Evolutionary conservation across 2,329 filamentous ascomycete species (phyloP), one percentile per base, ranked within the genome.

Genomic region (Thyridium curvatum): DNA sequence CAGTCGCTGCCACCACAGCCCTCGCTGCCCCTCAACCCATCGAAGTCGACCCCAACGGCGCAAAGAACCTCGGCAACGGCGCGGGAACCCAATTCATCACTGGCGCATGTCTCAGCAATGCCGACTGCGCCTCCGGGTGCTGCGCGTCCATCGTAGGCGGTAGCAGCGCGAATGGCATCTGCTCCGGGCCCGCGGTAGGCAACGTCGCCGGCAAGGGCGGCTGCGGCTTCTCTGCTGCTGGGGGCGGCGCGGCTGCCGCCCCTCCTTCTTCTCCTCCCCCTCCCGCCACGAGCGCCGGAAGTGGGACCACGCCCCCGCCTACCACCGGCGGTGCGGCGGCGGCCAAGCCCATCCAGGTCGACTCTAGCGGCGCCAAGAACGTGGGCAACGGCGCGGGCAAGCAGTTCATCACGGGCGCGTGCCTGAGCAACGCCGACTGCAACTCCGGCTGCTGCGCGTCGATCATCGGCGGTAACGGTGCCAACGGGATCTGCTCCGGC

Each of bases 81-180:
- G 16, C 40, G 9, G 54, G 52, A 15, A 37, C 28, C 3, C 54
- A 56, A 44, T 57, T 58, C 44, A 57, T 57, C 44, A 52, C 52
- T 5, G 55, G 55, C 36, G 50, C 41, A 38, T 57, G 54, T 35
- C 39, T 49, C 16, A 53, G 41, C 47, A 49, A 49, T 30, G 46
- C 42, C 35, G 54, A 57, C 44, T 57, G 54, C 40, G 51, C 51
- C 29, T 50, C 48, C 12, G 32, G 39, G 21, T 52, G 50, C 46
- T 52, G 50, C 34, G 48, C 50, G 4, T 26, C 40, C 16, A 42
- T 47, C 14, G 38, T 41, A 12, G 43, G 40, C 26, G 47, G 39
- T 34, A 34, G 21, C 12, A 38, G 13, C 30, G 13, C 38, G n/a
- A 46, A 34, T 2, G 45, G 46, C 34, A 43, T 49, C 41, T 47